A percentile compares a stretch with the other conserved stretches of the same genome.
phyloP scores from a whole-genome alignment of 2,329 filamentous ascomycete genomes.

The Podosphaera xanthii region DNA sequence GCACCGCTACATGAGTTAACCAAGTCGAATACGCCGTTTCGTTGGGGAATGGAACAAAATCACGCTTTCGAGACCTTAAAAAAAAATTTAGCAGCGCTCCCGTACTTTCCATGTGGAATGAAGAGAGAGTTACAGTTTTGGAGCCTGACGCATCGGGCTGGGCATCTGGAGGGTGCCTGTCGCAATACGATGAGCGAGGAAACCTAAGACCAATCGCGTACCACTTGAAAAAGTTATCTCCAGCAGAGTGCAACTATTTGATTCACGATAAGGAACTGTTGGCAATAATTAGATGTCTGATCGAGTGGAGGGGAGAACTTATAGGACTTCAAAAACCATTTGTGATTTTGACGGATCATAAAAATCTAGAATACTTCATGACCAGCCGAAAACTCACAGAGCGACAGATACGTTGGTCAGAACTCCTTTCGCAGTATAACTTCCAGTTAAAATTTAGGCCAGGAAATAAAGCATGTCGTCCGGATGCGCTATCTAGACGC shows the following conservation, averaged over 20 bases:
- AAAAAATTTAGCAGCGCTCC: not conserved
- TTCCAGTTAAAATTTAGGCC: not conserved
- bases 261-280: not conserved
- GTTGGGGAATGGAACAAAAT: not conserved
- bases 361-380: not conserved
- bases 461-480: not conserved
- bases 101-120: not conserved
- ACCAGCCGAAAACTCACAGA: not conserved
- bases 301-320: not conserved
- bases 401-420: not conserved
- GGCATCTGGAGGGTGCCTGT: no score
- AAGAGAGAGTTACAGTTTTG: not conserved
- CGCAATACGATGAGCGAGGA: no score
- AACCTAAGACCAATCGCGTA: no score
- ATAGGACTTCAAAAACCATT: not conserved
- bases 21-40: not conserved
- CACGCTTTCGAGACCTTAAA: not conserved
- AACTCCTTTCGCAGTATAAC: not conserved
- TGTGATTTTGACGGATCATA: not conserved
- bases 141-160: no score
- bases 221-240: no score
- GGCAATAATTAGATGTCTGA: not conserved
- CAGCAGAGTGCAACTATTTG: not conserved
- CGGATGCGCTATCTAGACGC: not conserved
- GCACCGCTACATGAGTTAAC: not conserved